These are phyloP conservation scores for Syzygium syzygioides DNA, from an alignment of 441 rosid genomes.

Conservation along the genomic window DNA sequence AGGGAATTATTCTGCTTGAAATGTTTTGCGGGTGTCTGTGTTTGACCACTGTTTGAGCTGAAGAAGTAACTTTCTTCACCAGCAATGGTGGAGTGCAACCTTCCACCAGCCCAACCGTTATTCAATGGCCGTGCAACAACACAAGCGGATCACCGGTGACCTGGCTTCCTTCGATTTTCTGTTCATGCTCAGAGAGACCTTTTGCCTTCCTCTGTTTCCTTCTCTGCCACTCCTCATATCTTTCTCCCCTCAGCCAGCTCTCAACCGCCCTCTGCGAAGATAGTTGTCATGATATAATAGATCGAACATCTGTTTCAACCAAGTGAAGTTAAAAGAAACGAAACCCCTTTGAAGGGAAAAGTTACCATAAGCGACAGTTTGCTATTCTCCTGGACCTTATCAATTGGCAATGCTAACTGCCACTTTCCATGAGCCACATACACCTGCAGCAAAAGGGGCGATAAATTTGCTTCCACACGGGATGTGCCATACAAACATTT, in stretches of 20 bases:
- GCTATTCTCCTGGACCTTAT: constrained; percentile 61
- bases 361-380: constrained; percentile 72
- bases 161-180: constrained; percentile 56
- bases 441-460: constrained; percentile 26
- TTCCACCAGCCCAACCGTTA: constrained; percentile 94
- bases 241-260: constrained; percentile 81
- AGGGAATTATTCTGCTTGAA: not conserved
- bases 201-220: constrained; percentile 68
- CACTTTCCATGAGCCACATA: constrained; percentile 72
- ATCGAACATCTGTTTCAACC: not conserved
- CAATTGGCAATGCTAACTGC: constrained; percentile 74
- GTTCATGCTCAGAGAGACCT: constrained; percentile 59
- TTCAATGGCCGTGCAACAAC: constrained; percentile 44
- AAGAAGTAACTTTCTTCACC: constrained; percentile 64
- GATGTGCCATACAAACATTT: not conserved
- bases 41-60: constrained; percentile 47
- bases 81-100: constrained; percentile 74
- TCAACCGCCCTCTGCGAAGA: constrained; percentile 72
- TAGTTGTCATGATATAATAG: not conserved
- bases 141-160: constrained; percentile 56
- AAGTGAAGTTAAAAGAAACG: not conserved
- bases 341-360: not conserved
- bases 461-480: not conserved
- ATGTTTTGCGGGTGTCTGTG: not conserved
- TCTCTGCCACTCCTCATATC: constrained; percentile 67